These are phyloP conservation scores for Rutstroemia sp. DNA, from an alignment of 2,329 filamentous ascomycete genomes.

Conservation along the genomic window DNA sequence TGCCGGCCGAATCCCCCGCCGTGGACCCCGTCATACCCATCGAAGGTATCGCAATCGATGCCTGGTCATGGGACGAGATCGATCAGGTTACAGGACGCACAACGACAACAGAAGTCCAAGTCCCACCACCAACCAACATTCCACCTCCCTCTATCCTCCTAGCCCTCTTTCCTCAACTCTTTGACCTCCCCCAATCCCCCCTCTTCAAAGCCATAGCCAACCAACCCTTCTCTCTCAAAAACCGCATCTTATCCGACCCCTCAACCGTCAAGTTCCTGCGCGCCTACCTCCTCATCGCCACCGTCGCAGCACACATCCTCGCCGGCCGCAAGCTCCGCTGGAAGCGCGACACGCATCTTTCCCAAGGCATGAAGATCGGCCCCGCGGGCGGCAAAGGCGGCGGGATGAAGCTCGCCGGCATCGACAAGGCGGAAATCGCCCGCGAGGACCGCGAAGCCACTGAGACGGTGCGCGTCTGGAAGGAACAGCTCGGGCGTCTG, in stretches of 20 bases:
- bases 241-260: constrained; percentile 55
- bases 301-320: constrained; percentile 71
- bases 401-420: constrained; percentile 83
- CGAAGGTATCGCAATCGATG: constrained; percentile 15
- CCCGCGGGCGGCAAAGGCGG: constrained; percentile 67
- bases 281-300: constrained; percentile 55
- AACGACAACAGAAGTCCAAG: not conserved
- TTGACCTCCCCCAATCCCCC: constrained; percentile 55
- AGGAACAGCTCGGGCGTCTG: constrained; percentile 65
- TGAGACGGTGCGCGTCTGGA: constrained; percentile 71
- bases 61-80: constrained; percentile 29
- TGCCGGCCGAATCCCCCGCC: constrained; percentile 24
- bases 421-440: constrained; percentile 75
- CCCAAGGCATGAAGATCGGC: constrained; percentile 81
- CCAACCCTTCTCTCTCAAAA: constrained; percentile 49
- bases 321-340: constrained; percentile 80
- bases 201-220: constrained; percentile 60
- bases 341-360: constrained; percentile 80
- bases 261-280: constrained; percentile 55
- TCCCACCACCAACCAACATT: constrained; percentile 55
- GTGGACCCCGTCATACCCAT: constrained; percentile 9
- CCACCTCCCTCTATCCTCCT: constrained; percentile 82
- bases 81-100: constrained; percentile 17
- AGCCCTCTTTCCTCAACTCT: constrained; percentile 64
- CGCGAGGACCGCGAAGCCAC: constrained; percentile 80